Base-by-base conservation (phyloP, 345 rosid genomes). In the Acer campestre region DNA sequence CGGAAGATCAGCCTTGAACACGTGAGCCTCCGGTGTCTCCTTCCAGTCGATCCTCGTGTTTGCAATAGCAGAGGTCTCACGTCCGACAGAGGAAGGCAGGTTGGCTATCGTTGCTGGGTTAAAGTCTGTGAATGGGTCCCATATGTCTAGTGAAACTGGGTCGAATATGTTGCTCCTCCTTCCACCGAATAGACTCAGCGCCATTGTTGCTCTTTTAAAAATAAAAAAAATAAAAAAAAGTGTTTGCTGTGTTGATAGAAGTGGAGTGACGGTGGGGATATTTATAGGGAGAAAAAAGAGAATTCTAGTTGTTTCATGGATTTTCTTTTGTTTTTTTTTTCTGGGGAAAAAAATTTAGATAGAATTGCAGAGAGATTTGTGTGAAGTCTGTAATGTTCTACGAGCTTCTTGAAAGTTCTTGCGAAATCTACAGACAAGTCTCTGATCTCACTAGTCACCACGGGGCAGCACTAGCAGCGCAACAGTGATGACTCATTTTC, bases 1-100 rank as follows among this genome's bases (percentile, higher is more conserved):
- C 0, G 87, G 84, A 58, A 84, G 58, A 48, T 84, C 84, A 2
- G 80, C 88, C 61, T 82, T 80, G 64, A 85, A 80, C 20, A 85
- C 73, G 44, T 82, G 85, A 20, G 84, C 83, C 31, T 82, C 83
- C 13, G 84, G 77, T 23, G 85, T 82, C 73, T 85, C 88, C 29
- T 27, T 82, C 88, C 84, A 85, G 14, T 85, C 87, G 7, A 85
- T 78, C 31, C 73, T 77, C 0, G 73, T 48, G 68, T 78, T 80
- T 38, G 85, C 80, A 9, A 80, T 29, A 3, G 84, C 70, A 35
- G 80, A 63, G 0, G 73, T 46, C 11, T 84, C 84, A 10, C 70
- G 49, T 0, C 56, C 67, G 1, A 10, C 11, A 46, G 49, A 62
- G 0, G 75, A 40, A 2, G 78, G 75, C 20, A 59, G 27, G 3